A percentile compares a stretch with the other conserved stretches of the same genome.
Evolutionary conservation across 2,329 filamentous ascomycete species (phyloP).

Genomic region (Aureobasidium lini): DNA sequence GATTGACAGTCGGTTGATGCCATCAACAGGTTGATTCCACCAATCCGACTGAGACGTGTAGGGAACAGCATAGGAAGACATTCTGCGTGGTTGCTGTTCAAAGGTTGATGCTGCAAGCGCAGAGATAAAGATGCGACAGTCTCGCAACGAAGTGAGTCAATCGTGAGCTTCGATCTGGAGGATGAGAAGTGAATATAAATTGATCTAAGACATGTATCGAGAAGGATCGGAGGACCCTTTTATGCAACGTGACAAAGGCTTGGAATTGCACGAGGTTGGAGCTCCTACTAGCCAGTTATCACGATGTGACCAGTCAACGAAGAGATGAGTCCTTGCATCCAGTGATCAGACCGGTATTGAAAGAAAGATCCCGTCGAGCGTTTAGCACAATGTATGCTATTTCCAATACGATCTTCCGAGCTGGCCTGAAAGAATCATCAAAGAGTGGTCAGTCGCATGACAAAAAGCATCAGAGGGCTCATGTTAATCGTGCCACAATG

Average conservation of each 20-base stretch:
- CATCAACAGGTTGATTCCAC: conserved; percentile 3
- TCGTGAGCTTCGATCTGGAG: not conserved
- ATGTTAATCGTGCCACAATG: not conserved
- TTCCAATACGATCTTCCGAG: conserved; percentile 3
- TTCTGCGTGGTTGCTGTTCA: not conserved
- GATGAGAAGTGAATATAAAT: conserved; percentile 4
- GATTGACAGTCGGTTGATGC: not conserved
- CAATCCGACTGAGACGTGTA: not conserved
- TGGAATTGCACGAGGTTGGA: not conserved
- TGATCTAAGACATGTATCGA: not conserved
- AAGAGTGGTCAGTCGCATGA: conserved; percentile 12
- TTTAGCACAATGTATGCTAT: conserved; percentile 10
- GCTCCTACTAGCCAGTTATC: not conserved
- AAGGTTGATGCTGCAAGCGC: conserved; percentile 3
- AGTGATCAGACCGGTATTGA: conserved; percentile 1
- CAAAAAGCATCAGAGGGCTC: conserved; percentile 3
- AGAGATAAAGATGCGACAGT: conserved; percentile 3
- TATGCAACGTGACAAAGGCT: conserved; percentile 11
- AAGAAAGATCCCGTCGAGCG: conserved; percentile 1
- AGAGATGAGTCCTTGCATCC: not conserved
- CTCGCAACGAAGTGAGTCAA: conserved; percentile 1
- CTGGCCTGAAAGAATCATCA: not conserved
- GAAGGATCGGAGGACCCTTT: not conserved
- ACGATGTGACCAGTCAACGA: conserved; percentile 3
- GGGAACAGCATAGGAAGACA: not conserved